Percentiles rank a stretch among this genome's conserved stretches.
These are phyloP conservation scores for Pichia inconspicua DNA, from an alignment of 1,139 yeast species.

Conservation along the genomic window DNA sequence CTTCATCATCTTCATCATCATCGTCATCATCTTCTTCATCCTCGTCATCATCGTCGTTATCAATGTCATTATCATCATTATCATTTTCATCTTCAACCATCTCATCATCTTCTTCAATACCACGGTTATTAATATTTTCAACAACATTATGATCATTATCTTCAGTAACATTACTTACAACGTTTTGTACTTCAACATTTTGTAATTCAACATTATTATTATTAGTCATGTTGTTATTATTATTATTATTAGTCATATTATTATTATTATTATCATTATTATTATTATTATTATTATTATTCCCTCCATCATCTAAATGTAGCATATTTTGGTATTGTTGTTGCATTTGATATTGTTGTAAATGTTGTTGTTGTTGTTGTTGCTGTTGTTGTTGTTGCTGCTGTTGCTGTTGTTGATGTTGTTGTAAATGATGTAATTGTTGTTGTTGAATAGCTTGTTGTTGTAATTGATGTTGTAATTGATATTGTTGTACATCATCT, in stretches of 20 bases:
- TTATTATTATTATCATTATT: not conserved
- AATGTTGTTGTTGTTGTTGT: not conserved
- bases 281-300: conserved; percentile 11
- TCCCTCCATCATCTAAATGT: conserved; percentile 16
- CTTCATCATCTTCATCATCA: conserved; percentile 5
- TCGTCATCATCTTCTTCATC: conserved; percentile 4
- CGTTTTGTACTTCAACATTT: too few relatives aligned
- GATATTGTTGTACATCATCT: not conserved
- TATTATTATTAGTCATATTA: too few relatives aligned
- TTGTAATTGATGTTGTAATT: not conserved
- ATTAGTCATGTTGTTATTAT: too few relatives aligned
- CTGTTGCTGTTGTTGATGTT: not conserved
- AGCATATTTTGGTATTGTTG: conserved; percentile 14
- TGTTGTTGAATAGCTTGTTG: not conserved
- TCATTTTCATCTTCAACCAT: conserved; percentile 3
- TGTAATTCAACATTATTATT: too few relatives aligned
- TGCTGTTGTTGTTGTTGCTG: not conserved
- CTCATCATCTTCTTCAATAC: not conserved
- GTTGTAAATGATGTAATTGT: not conserved
- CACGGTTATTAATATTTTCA: not conserved
- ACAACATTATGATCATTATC: too few relatives aligned
- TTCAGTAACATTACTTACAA: too few relatives aligned
- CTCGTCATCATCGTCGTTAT: conserved; percentile 5
- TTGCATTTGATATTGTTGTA: conserved; percentile 13
- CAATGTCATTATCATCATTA: conserved; percentile 6